Evolutionary conservation across 345 rosid species (phyloP), one percentile per base, ranked within the genome.

Genomic region (Eucalyptus marginata): DNA sequence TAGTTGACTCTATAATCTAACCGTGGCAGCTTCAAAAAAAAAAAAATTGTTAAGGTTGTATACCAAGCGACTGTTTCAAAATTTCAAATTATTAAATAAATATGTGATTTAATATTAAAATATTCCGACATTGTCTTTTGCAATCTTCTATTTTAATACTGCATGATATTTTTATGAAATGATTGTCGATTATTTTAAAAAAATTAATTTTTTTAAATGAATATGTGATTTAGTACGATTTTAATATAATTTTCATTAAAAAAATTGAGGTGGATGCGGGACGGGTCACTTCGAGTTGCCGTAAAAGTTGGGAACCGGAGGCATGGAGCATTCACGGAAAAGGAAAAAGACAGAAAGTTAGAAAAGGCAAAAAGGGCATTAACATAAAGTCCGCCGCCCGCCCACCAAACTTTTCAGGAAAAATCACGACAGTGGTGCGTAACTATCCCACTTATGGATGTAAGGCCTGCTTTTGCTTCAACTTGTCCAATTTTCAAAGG

Each of bases 81-180:
- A 7, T 13, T n/a, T 64, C 15, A n/a, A 64, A n/a, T n/a, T 14
- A n/a, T n/a, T 64, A 14, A 15, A 64, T n/a, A n/a, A n/a, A n/a
- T 7, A 1, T 16, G 1, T 4, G 0, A 68, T 68, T 68, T 2
- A 33, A 20, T 71, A 36, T 36, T 18, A 3, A 76, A 11, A 76
- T 76, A 20, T 20, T 10, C 3, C 5, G 3, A 10, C 13, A 2
- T 12, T 18, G 1, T 9, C 13, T 36, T 3, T 3, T 3, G 4
- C 7, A 2, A 17, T 8, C 7, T 11, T 7, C 13, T 71, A 18
- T 2, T 33, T 11, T 11, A 1, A 3, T 40, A 6, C 4, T 2
- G 18, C 3, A 4, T 20, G 4, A 76, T 6, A 10, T 40, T 76
- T 76, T 10, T 11, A 5, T 10, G 24, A 4, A 5, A 33, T 33